A percentile compares a stretch with the other conserved stretches of the same genome.
These are phyloP conservation scores for Westerdykella aurantiaca DNA, from an alignment of 2,329 filamentous ascomycete genomes.

Conservation along the genomic window DNA sequence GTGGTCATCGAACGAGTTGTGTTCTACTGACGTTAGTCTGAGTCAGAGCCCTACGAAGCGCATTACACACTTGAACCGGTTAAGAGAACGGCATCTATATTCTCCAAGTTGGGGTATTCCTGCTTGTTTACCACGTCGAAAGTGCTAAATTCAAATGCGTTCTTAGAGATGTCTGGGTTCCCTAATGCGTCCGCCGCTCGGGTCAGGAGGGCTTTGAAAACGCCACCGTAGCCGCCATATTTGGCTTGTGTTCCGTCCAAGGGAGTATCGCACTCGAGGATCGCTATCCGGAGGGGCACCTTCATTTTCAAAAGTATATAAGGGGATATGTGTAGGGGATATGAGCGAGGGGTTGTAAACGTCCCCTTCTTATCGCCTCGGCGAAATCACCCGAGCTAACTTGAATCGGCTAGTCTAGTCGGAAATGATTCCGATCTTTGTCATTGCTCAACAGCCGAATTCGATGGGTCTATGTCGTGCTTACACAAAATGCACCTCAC, in stretches of 20 bases:
- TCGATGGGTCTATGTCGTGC: no score
- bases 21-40: constrained; percentile 42
- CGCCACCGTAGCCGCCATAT: constrained; percentile 67
- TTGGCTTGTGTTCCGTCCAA: constrained; percentile 57
- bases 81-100: constrained; percentile 76
- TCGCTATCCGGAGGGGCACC: constrained; percentile 63
- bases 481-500: no score
- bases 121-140: constrained; percentile 66
- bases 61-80: constrained; percentile 59
- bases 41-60: not conserved
- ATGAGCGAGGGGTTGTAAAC: not conserved
- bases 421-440: not conserved
- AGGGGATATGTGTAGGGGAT: not conserved
- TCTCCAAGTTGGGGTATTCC: constrained; percentile 65
- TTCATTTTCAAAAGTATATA: constrained; percentile 20
- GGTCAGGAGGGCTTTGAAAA: constrained; percentile 48
- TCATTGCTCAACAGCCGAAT: not conserved
- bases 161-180: constrained; percentile 28
- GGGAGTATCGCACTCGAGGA: constrained; percentile 83
- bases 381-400: constrained; percentile 4
- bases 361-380: not conserved
- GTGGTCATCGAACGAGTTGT: constrained; percentile 66
- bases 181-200: constrained; percentile 48
- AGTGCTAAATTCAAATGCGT: constrained; percentile 53
- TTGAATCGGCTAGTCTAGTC: not conserved